Base-by-base conservation (phyloP, 129 eudicot genomes). In the Lactuca sativa region DNA sequence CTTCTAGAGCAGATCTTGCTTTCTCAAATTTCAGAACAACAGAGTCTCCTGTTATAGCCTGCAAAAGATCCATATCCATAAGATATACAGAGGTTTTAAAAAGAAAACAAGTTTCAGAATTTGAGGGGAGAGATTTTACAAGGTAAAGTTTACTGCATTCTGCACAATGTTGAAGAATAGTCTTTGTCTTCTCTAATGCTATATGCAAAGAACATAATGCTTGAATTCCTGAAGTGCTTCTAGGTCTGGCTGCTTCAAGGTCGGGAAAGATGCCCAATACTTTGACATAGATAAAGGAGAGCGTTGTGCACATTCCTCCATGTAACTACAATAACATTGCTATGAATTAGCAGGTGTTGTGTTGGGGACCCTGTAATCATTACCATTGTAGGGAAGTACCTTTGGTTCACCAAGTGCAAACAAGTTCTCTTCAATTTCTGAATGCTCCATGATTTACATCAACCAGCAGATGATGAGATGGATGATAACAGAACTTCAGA, bases 1-100 rank as follows among this genome's bases (percentile, higher is more conserved):
- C 96, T 81, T 74, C 72, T 62, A 92, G 86, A 48, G 96, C 88
- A 78, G 85, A 84, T 81, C 86, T 86, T 38, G 98, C 88, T 80
- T 74, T 92, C 62, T 89, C 95, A 67, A 92, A 89, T 52, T 92
- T 92, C 72, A 89, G 66, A 77, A 89, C 92, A 21, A 89, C 81
- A 57, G 98, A 89, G 56, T 92, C 98, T 15, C 96, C 98, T 4
- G 98, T 92, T 64, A 89, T 89, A 34, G 98, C 98, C 98, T 92
- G 93, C 64, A 55, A 77, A 31, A 17, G 15, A 15, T 76, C 33
- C 2, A 37, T 11, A 75, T 56, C 56, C 9, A 4, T 32, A 66
- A 66, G 47, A 18, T 38, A 56, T 12, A 47, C 53, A 31, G 61
- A 25, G 54, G 37, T 41, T 12, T 54, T 34, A 10, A 3, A 44